These are phyloP conservation scores for Cryphonectria naterciae DNA, from an alignment of 2,329 filamentous ascomycete species.

Conservation along the genomic window DNA sequence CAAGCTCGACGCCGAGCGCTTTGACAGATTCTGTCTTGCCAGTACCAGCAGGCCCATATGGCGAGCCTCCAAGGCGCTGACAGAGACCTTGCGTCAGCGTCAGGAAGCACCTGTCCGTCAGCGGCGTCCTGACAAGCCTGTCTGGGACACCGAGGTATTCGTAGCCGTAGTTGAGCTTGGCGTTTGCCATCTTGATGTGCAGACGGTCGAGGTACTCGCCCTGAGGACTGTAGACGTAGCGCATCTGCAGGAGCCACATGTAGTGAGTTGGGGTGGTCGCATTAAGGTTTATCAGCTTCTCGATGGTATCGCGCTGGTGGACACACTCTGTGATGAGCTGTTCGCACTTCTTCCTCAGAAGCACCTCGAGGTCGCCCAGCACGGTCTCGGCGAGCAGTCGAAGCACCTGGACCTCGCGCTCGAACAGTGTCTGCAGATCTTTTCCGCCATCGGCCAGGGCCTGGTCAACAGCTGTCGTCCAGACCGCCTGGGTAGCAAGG, in stretches of 20 bases:
- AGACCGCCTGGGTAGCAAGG: conserved; percentile 88
- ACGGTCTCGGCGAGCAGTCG: conserved; percentile 87
- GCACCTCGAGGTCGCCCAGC: conserved; percentile 82
- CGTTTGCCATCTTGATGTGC: conserved; percentile 95
- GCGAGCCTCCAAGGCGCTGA: conserved; percentile 93
- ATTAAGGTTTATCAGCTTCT: conserved; percentile 77
- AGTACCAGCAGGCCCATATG: conserved; percentile 95
- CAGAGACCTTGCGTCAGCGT: conserved; percentile 95
- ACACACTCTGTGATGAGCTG: conserved; percentile 99
- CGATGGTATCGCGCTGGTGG: conserved; percentile 91
- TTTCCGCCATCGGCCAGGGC: conserved; percentile 73
- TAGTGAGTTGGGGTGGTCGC: conserved; percentile 80
- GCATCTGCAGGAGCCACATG: conserved; percentile 95
- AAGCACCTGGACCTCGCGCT: conserved; percentile 83
- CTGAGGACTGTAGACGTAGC: conserved; percentile 84
- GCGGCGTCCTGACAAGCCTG: conserved; percentile 90
- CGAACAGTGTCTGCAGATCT: conserved; percentile 72
- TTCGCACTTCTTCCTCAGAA: conserved; percentile 94
- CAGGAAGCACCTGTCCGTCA: conserved; percentile 97
- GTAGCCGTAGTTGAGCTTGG: conserved; percentile 92
- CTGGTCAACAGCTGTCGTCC: conserved; percentile 85
- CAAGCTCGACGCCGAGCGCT: conserved; percentile 92
- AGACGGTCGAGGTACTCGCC: conserved; percentile 83
- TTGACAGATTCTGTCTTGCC: conserved; percentile 99
- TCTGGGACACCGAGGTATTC: conserved; percentile 97